A percentile compares a stretch with the other conserved stretches of the same genome.
Conservation (phyloP, 2,329 filamentous ascomycete genomes). For the Microdochium nivale region DNA sequence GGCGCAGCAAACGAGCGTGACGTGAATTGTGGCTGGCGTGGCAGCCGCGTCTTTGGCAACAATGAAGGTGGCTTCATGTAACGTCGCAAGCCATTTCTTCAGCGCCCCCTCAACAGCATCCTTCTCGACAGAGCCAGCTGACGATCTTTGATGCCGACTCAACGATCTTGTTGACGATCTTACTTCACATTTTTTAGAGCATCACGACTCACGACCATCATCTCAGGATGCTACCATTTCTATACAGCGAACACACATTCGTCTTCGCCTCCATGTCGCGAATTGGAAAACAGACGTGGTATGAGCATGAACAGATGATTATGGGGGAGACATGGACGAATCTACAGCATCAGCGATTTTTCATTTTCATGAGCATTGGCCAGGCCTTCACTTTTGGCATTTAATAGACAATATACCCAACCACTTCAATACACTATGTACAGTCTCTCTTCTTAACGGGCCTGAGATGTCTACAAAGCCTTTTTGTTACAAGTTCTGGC, state of each 20-base stretch:
- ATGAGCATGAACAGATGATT: neutral
- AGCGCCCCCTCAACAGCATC: too few species aligned
- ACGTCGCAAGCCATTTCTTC: constrained; percentile 8
- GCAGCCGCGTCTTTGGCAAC: constrained; percentile 42
- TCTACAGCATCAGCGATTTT: too few species aligned
- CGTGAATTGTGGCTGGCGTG: constrained; percentile 46
- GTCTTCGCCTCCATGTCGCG: neutral
- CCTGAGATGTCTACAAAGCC: too few species aligned
- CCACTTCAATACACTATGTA: too few species aligned
- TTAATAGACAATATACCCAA: too few species aligned
- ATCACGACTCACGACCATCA: neutral
- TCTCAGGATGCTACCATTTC: neutral
- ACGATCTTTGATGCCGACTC: too few species aligned
- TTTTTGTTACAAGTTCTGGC: too few species aligned
- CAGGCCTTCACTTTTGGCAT: too few species aligned
- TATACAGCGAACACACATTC: neutral
- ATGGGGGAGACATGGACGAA: too few species aligned
- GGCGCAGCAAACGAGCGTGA: constrained; percentile 24
- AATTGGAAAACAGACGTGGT: neutral
- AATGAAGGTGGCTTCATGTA: constrained; percentile 46
- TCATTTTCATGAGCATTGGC: too few species aligned
- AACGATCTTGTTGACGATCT: neutral
- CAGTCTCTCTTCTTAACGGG: too few species aligned
- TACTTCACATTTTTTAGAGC: neutral
- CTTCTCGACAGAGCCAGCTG: too few species aligned